These are phyloP conservation scores for Erythrophleum fordii DNA, from an alignment of 306 rosid genomes.

Conservation along the genomic window DNA sequence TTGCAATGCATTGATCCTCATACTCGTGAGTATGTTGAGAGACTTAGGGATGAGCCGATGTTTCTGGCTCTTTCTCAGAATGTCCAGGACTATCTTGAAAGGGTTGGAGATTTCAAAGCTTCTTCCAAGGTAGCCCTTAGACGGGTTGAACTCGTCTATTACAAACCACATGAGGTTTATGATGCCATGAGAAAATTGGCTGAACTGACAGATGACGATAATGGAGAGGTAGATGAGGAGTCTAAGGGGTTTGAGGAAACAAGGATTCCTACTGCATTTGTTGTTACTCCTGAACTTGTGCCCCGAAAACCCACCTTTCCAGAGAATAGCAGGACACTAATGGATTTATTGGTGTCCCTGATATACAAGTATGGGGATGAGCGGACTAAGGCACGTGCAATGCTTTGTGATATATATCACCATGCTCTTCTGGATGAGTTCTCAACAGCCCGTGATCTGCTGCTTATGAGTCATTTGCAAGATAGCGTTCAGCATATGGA, in stretches of 20 bases:
- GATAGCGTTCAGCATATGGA: constrained; percentile 91
- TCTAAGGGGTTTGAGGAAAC: constrained; percentile 64
- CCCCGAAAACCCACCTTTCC: constrained; percentile 88
- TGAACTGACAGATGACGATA: constrained; percentile 61
- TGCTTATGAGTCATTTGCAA: constrained; percentile 97
- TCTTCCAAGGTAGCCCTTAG: constrained; percentile 83
- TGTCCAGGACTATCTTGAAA: constrained; percentile 90
- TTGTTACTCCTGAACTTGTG: constrained; percentile 78
- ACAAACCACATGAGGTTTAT: constrained; percentile 95
- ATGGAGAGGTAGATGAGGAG: constrained; percentile 55
- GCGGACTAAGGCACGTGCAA: constrained; percentile 93
- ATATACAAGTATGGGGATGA: constrained; percentile 90
- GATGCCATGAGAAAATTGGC: constrained; percentile 93
- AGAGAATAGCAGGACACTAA: constrained; percentile 75
- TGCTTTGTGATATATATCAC: constrained; percentile 98
- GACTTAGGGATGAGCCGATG: constrained; percentile 87
- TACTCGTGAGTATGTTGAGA: constrained; percentile 94
- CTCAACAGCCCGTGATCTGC: constrained; percentile 80
- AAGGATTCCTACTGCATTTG: constrained; percentile 76
- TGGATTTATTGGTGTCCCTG: constrained; percentile 82
- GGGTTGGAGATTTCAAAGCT: constrained; percentile 66
- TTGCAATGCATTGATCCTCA: constrained; percentile 98
- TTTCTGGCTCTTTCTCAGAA: constrained; percentile 91
- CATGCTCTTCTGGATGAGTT: constrained; percentile 91
- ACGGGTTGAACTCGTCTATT: constrained; percentile 85